A percentile compares a stretch with the other conserved stretches of the same genome.
Conservation (phyloP, 73 alveolate genomes). For the Urostyla sp. region DNA sequence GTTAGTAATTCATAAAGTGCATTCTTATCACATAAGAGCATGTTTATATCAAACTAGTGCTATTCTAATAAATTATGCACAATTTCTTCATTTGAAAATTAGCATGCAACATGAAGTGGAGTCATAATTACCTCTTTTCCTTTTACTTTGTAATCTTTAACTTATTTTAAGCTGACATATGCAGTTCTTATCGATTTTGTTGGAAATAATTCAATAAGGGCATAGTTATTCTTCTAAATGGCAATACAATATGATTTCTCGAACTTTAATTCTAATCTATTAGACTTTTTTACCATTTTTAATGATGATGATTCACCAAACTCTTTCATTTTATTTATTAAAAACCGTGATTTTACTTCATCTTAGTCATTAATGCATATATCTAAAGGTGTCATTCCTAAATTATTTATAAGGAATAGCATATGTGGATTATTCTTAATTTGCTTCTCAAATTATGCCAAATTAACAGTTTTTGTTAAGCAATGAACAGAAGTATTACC, state of each 20-base stretch:
- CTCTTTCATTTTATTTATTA: constrained; percentile 52
- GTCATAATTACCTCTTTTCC: constrained; percentile 48
- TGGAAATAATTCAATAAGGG: constrained; percentile 54
- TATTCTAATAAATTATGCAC: constrained; percentile 51
- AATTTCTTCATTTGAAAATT: constrained; percentile 60
- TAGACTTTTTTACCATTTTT: constrained; percentile 52
- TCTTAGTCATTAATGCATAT: constrained; percentile 46
- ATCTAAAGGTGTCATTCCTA: constrained; percentile 63
- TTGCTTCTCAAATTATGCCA: constrained; percentile 40
- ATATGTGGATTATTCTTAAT: constrained; percentile 57
- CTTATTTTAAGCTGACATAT: constrained; percentile 55
- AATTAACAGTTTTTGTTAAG: constrained; percentile 44
- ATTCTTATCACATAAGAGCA: constrained; percentile 49
- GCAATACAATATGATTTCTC: constrained; percentile 68
- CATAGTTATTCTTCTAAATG: constrained; percentile 52
- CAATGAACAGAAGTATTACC: constrained; percentile 67
- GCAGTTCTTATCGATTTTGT: constrained; percentile 52
- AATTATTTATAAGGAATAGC: constrained; percentile 57
- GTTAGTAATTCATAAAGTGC: constrained; percentile 58
- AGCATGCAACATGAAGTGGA: constrained; percentile 63
- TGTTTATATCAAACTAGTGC: constrained; percentile 63
- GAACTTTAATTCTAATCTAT: constrained; percentile 63
- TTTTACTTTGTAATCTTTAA: constrained; percentile 41
- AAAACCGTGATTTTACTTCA: constrained; percentile 48
- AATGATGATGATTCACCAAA: constrained; percentile 41